phyloP scores from a whole-genome alignment of 78 protist genomes.

The Dictyostelium firmibasis region DNA sequence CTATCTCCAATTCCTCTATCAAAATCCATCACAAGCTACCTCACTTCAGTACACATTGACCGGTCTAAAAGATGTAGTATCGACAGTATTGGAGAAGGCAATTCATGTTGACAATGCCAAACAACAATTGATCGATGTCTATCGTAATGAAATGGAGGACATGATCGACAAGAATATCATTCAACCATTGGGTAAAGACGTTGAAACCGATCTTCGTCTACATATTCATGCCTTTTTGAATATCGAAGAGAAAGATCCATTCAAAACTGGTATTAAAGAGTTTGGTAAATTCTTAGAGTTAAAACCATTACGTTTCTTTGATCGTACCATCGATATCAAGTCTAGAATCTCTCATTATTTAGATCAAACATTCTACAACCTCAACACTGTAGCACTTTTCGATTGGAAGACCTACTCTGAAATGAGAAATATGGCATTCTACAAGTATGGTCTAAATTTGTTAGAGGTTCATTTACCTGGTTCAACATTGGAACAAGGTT shows the following conservation, averaged over 20 bases:
- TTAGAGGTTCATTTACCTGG: slow-evolving; percentile 92
- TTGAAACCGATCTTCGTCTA: slow-evolving; percentile 93
- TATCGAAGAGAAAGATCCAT: slow-evolving; percentile 78
- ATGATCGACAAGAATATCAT: slow-evolving; percentile 78
- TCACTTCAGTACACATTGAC: slow-evolving; percentile 79
- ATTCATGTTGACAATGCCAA: slow-evolving; percentile 30
- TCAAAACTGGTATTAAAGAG: slow-evolving; percentile 77
- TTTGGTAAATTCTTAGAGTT: slow-evolving; percentile 79
- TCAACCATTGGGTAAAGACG: slow-evolving; percentile 88
- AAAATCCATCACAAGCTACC: slow-evolving; percentile 73
- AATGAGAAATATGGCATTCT: slow-evolving; percentile 93
- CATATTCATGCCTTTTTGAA: slow-evolving; percentile 84
- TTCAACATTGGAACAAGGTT: slow-evolving; percentile 93
- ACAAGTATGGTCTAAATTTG: slow-evolving; percentile 88
- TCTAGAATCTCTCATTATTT: slow-evolving; percentile 86
- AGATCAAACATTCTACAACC: slow-evolving; percentile 94
- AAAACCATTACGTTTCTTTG: slow-evolving; percentile 68
- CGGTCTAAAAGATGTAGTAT: slow-evolving; percentile 81
- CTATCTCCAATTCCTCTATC: slow-evolving; percentile 77
- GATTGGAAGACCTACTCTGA: slow-evolving; percentile 97
- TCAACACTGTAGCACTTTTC: slow-evolving; percentile 91
- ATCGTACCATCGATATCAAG: slow-evolving; percentile 75
- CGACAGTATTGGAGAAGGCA: background rate
- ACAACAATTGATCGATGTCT: background rate
- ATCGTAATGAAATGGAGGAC: slow-evolving; percentile 42